phyloP scores from a whole-genome alignment of 495 filamentous ascomycete species.

The Durotheca rogersii region DNA sequence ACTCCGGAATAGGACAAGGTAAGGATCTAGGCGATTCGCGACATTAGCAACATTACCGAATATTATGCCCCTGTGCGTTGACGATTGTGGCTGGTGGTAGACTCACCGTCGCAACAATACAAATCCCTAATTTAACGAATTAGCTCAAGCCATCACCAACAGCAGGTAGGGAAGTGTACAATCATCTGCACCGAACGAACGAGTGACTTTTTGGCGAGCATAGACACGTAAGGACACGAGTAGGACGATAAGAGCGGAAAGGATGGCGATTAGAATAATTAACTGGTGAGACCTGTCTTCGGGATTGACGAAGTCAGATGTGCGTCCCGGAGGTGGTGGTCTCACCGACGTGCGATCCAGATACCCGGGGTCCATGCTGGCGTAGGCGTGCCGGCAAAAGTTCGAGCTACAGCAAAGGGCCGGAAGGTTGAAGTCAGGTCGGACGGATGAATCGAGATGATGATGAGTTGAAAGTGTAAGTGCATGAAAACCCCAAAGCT shows the following conservation, averaged over 20 bases:
- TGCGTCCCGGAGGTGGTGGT: constrained; percentile 26
- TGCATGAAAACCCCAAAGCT: too few relatives aligned
- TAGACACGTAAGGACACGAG: constrained; percentile 26
- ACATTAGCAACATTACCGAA: neutral
- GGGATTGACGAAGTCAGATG: constrained; percentile 24
- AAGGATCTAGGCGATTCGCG: constrained; percentile 6
- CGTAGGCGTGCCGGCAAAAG: too few relatives aligned
- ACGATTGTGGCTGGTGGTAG: neutral
- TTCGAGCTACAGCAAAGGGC: too few relatives aligned
- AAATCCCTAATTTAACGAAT: constrained; percentile 11
- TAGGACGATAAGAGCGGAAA: constrained; percentile 14
- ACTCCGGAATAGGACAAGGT: constrained; percentile 17
- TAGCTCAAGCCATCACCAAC: neutral
- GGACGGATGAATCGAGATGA: too few relatives aligned
- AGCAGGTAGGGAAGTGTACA: constrained; percentile 20
- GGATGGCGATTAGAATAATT: constrained; percentile 22
- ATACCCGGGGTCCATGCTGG: constrained; percentile 8
- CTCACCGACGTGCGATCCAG: constrained; percentile 10
- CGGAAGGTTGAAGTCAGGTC: too few relatives aligned
- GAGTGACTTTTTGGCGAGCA: constrained; percentile 27
- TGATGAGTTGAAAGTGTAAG: too few relatives aligned
- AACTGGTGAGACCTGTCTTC: constrained; percentile 27
- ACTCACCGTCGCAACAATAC: constrained; percentile 18
- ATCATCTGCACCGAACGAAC: constrained; percentile 34
- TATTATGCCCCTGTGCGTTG: neutral